Evolutionary conservation across 2,329 filamentous ascomycete genomes (phyloP), one percentile per base, ranked within the genome.

Genomic region (Grosmannia clavigera): DNA sequence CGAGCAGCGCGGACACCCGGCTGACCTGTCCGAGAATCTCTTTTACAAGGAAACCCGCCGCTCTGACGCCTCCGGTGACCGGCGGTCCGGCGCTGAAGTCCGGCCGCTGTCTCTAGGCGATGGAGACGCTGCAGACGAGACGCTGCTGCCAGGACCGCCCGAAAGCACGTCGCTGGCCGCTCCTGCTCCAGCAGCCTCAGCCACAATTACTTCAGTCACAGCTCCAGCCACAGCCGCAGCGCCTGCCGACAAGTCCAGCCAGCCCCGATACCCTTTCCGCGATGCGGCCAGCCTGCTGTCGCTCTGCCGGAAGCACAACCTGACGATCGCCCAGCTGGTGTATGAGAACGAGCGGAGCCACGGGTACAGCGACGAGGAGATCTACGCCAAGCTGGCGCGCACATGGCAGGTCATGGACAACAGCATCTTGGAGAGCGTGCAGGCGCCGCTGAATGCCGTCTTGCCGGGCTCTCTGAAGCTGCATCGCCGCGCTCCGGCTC

Each of bases 381-480:
- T 79, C 51, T 71, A 72, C 58, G 66, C 72, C n/a, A 79, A 77
- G 65, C 58, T 78, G 12, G 73, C 75, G 61, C 72, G 73, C 40
- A 79, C 78, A 59, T 79, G 77, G 77, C 70, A 78, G 38, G 76
- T 78, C 56, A 79, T 79, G 77, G 77, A 79, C 58, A 70, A 74
- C 22, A 79, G 77, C 58, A 79, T 79, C 58, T 69, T 77, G 0
- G 76, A 79, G 60, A 75, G 75, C 54, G 77, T 79, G 2, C 75
- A 77, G 61, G 75, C 76, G 1, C 73, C 75, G 0, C 60, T 71
- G 0, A 72, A 76, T 56, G 64, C 73, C 0, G 72, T 67, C 1
- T 66, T 79, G 3, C 77, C 77, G 0, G 77, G 77, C 0, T 78
- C 77, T 1, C 70, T 79, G 54, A 77, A 78, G 65, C 67, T 79